Conservation (phyloP, 2,329 filamentous ascomycete species). For the Xylariomycetidae sp. region DNA sequence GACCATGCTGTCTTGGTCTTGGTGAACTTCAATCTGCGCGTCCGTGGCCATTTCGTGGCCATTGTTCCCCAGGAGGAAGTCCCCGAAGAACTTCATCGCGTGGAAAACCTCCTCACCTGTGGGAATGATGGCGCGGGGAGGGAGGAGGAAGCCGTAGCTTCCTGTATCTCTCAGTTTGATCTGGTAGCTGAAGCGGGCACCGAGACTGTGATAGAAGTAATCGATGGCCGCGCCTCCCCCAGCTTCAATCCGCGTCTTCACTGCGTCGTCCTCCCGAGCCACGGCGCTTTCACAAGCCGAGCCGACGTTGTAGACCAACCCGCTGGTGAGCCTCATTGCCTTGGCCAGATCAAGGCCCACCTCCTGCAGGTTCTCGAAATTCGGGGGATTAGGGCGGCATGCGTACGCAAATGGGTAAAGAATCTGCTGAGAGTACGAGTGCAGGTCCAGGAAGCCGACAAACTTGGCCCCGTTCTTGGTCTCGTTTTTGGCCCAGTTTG, state of each 20-base stretch:
- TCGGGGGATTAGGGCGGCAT: slow-evolving; percentile 71
- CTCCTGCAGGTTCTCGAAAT: slow-evolving; percentile 87
- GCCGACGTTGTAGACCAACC: slow-evolving; percentile 68
- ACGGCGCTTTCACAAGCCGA: slow-evolving; percentile 84
- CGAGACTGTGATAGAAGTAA: slow-evolving; percentile 88
- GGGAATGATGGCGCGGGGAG: slow-evolving; percentile 78
- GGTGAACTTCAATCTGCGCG: slow-evolving; percentile 17
- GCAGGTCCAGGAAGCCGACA: slow-evolving; percentile 81
- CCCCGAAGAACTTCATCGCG: slow-evolving; percentile 76
- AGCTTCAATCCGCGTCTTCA: slow-evolving; percentile 53
- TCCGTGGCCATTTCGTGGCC: slow-evolving; percentile 47
- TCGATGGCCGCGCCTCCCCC: slow-evolving; percentile 84
- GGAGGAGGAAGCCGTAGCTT: slow-evolving; percentile 88
- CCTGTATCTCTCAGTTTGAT: slow-evolving; percentile 91
- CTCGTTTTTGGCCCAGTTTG: slow-evolving; percentile 78
- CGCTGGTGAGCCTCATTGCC: slow-evolving; percentile 74
- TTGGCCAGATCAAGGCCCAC: slow-evolving; percentile 83
- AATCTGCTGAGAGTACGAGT: slow-evolving; percentile 93
- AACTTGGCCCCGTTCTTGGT: slow-evolving; percentile 66
- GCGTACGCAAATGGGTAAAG: slow-evolving; percentile 88
- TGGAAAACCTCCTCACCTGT: slow-evolving; percentile 83
- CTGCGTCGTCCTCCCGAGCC: slow-evolving; percentile 21
- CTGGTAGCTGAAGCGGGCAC: slow-evolving; percentile 82
- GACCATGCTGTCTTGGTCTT: slow-evolving; percentile 10
- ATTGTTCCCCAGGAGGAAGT: slow-evolving; percentile 68